Evolutionary conservation across 2,329 filamentous ascomycete genomes (phyloP).

Genomic region (Teratosphaeriaceae sp.): DNA sequence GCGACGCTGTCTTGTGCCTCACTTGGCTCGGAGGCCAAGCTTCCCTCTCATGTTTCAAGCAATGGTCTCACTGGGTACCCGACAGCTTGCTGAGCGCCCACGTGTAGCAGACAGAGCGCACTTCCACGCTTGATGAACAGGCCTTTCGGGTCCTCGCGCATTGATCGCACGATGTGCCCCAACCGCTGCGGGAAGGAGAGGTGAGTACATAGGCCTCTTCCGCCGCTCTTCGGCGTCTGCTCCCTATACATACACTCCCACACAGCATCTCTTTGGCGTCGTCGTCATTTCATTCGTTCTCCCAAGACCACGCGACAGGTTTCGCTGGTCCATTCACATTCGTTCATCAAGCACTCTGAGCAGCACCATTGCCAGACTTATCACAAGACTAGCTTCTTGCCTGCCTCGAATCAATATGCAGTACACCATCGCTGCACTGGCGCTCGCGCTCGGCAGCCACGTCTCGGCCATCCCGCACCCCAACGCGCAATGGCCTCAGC

Average conservation of each 20-base stretch:
- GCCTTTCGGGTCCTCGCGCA: no score
- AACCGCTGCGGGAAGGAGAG: not conserved
- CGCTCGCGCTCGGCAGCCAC: conserved; percentile 12
- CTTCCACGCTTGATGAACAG: no score
- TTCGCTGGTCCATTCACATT: not conserved
- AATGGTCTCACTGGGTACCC: not conserved
- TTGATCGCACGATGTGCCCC: no score
- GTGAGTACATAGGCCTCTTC: not conserved
- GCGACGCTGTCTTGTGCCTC: no score
- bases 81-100: not conserved
- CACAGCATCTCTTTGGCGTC: not conserved
- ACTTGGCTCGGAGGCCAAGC: no score
- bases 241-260: not conserved
- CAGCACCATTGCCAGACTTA: not conserved
- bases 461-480: conserved; percentile 6
- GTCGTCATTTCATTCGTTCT: not conserved
- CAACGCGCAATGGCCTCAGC: no score
- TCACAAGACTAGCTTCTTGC: not conserved
- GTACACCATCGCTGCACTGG: conserved; percentile 8
- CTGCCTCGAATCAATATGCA: conserved; percentile 8
- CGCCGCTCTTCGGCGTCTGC: not conserved
- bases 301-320: not conserved
- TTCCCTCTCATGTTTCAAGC: not conserved
- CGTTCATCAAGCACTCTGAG: not conserved
- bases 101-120: not conserved